A percentile compares a stretch with the other conserved stretches of the same genome.
Conservation (phyloP, 257 asterid genomes). For the Dorcoceras hygrometricum region DNA sequence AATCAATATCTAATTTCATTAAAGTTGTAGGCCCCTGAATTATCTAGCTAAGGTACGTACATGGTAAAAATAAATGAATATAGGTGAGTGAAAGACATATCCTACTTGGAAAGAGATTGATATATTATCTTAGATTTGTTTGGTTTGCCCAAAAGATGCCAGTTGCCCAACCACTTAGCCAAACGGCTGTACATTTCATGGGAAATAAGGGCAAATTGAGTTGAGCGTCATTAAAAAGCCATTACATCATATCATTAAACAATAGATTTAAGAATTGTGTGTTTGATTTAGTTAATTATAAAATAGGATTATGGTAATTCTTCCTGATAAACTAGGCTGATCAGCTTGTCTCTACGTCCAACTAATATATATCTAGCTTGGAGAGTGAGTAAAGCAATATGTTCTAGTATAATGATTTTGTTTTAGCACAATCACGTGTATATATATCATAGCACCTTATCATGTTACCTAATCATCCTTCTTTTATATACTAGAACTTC, state of each 20-base stretch:
- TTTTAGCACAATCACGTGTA: too few relatives aligned
- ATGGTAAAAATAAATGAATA: not conserved
- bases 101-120: constrained; percentile 33
- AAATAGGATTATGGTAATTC: too few relatives aligned
- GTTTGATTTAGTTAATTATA: not conserved
- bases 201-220: not conserved
- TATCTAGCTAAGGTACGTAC: not conserved
- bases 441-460: too few relatives aligned
- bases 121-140: constrained; percentile 29
- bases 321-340: too few relatives aligned
- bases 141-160: constrained; percentile 22
- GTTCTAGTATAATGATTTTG: too few relatives aligned
- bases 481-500: too few relatives aligned
- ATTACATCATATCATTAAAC: not conserved
- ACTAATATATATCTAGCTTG: too few relatives aligned
- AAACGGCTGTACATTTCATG: not conserved
- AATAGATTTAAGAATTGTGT: not conserved
- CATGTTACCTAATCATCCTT: too few relatives aligned
- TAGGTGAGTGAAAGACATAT: constrained; percentile 31
- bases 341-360: too few relatives aligned
- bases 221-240: not conserved
- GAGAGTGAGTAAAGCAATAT: too few relatives aligned
- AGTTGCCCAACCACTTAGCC: constrained; percentile 8
- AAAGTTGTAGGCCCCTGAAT: not conserved
- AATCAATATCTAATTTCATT: too few relatives aligned